These are phyloP conservation scores for Geotrichum aggregatum DNA, from an alignment of 1,139 yeast species.

Conservation along the genomic window DNA sequence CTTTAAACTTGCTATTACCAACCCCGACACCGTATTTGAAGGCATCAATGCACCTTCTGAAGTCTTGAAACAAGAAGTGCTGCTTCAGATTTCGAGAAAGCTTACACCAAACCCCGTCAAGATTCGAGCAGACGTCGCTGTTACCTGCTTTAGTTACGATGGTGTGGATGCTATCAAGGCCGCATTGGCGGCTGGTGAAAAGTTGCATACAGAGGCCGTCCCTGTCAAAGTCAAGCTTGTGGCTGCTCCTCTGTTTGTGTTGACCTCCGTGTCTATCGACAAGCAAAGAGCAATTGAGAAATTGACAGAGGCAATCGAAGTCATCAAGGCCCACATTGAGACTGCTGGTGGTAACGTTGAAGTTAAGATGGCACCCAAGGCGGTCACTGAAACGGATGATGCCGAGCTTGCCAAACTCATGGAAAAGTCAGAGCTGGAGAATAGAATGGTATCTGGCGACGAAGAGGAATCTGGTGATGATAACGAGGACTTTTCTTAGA, in stretches of 20 bases:
- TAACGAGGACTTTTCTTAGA: conserved; percentile 31
- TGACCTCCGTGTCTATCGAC: conserved; percentile 89
- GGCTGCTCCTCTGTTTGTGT: conserved; percentile 95
- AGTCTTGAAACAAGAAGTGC: conserved; percentile 74
- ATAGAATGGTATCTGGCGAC: conserved; percentile 56
- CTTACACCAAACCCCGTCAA: conserved; percentile 97
- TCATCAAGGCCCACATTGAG: conserved; percentile 64
- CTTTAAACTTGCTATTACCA: conserved; percentile 91
- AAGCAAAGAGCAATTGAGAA: conserved; percentile 80
- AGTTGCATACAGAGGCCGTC: conserved; percentile 74
- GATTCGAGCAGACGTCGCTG: conserved; percentile 96
- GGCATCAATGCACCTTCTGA: conserved; percentile 67
- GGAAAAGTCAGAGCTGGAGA: conserved; percentile 69
- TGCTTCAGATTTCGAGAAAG: conserved; percentile 82
- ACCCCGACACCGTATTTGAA: conserved; percentile 76
- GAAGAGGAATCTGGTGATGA: conserved; percentile 50
- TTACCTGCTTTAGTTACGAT: conserved; percentile 93
- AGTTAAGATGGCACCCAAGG: conserved; percentile 97
- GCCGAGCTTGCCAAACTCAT: conserved; percentile 94
- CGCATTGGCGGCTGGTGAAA: conserved; percentile 85
- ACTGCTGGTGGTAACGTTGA: conserved; percentile 81
- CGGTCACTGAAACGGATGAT: conserved; percentile 96
- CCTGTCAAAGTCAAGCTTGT: conserved; percentile 86
- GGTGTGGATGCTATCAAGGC: conserved; percentile 95
- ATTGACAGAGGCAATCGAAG: conserved; percentile 73